phyloP scores from a whole-genome alignment of 1,284 basidiomycete species.

The Ganoderma lingzhi region DNA sequence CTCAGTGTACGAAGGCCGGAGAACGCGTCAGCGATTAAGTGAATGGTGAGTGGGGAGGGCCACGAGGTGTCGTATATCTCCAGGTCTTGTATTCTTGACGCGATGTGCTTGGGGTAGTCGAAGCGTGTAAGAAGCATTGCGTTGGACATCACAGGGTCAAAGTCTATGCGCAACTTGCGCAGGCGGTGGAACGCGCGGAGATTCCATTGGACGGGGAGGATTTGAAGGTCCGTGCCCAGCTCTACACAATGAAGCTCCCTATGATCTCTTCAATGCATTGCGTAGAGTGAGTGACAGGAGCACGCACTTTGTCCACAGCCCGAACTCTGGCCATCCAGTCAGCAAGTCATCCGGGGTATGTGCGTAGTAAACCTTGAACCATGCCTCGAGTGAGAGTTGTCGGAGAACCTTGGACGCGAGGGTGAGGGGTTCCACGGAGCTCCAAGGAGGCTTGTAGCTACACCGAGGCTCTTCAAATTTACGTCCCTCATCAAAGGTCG shows the following conservation, averaged over 20 bases:
- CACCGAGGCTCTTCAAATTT: conserved; percentile 7
- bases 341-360: conserved; percentile 24
- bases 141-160: conserved; percentile 28
- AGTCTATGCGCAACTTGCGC: conserved; percentile 32
- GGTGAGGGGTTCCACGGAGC: conserved; percentile 21
- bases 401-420: conserved; percentile 25
- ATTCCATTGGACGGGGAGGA: conserved; percentile 26
- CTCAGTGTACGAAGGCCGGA: conserved; percentile 26
- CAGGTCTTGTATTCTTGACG: conserved; percentile 26
- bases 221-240: conserved; percentile 22
- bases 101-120: conserved; percentile 24
- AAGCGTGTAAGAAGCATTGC: conserved; percentile 30
- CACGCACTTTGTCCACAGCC: conserved; percentile 29
- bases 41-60: conserved; percentile 29
- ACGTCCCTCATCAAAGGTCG: background rate
- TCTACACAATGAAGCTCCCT: conserved; percentile 33
- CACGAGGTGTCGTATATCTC: conserved; percentile 32
- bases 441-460: conserved; percentile 30
- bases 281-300: background rate
- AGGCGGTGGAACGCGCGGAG: conserved; percentile 27
- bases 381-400: conserved; percentile 29
- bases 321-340: conserved; percentile 28
- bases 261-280: background rate
- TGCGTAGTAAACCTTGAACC: conserved; percentile 32
- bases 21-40: conserved; percentile 27